A percentile compares a stretch with the other conserved stretches of the same genome.
Evolutionary conservation across 2,329 filamentous ascomycete genomes (phyloP).

Genomic region (Cadophora malorum): DNA sequence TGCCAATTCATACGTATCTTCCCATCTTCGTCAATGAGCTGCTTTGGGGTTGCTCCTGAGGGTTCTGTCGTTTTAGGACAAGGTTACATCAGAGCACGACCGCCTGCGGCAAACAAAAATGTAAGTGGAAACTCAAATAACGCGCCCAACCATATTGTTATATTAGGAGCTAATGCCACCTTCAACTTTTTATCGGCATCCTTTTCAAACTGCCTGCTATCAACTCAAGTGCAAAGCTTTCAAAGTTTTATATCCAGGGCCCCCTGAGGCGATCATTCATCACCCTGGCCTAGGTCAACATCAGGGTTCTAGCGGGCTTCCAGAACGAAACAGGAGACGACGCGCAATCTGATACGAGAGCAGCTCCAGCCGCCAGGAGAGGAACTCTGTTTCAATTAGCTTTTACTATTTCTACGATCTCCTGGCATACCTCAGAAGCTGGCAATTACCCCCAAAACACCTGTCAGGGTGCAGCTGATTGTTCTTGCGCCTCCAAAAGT

Average conservation of each 20-base stretch:
- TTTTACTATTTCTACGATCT: neutral
- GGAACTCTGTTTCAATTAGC: conserved; percentile 3
- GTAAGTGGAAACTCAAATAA: neutral
- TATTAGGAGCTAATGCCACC: neutral
- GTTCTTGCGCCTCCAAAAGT: neutral
- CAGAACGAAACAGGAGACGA: conserved; percentile 12
- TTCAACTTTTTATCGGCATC: too few species aligned
- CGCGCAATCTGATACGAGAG: conserved; percentile 12
- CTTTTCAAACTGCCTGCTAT: neutral
- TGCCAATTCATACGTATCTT: neutral
- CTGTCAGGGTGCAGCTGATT: neutral
- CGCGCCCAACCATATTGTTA: neutral
- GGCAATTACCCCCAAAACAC: neutral
- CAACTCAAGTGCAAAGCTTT: neutral
- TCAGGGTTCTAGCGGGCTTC: conserved; percentile 16
- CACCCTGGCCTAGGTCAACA: neutral
- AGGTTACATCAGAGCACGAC: neutral
- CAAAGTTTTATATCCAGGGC: neutral
- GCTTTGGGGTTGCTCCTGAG: neutral
- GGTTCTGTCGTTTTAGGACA: neutral
- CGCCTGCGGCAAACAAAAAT: conserved; percentile 4
- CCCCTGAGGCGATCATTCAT: conserved; percentile 14
- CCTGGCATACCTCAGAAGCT: neutral
- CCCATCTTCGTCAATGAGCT: neutral
- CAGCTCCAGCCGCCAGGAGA: conserved; percentile 6